Conservation (phyloP, 1,284 basidiomycete genomes). For the Tremellales sp. region DNA sequence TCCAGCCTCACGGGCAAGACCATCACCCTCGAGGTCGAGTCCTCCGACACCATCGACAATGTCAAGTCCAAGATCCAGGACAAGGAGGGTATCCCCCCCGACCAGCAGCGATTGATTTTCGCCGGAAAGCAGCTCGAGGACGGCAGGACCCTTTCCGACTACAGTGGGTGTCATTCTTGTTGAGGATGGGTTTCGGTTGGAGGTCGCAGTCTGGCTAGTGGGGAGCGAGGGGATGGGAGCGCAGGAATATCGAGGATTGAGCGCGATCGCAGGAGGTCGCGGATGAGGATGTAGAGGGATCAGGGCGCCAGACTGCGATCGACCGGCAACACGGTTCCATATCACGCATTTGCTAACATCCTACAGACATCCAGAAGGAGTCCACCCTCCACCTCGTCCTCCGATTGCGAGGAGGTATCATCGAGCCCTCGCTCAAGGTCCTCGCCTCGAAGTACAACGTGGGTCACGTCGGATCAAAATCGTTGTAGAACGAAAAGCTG, state of each 20-base stretch:
- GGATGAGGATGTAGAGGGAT: neutral
- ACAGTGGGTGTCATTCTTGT: constrained; percentile 53
- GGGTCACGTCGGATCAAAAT: no score
- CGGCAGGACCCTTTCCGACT: constrained; percentile 88
- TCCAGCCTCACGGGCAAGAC: constrained; percentile 59
- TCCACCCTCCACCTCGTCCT: constrained; percentile 96
- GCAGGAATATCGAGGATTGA: neutral
- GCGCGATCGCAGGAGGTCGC: neutral
- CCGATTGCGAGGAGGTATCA: constrained; percentile 97
- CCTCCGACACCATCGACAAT: constrained; percentile 60
- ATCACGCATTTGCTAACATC: constrained; percentile 7
- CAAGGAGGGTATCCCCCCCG: constrained; percentile 74
- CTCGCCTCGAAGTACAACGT: constrained; percentile 91
- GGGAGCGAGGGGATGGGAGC: neutral
- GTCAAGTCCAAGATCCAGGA: constrained; percentile 59
- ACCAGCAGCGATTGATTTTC: constrained; percentile 92
- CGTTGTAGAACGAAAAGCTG: no score
- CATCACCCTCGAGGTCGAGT: constrained; percentile 59
- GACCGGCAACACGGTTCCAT: neutral
- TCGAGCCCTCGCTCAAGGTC: constrained; percentile 97
- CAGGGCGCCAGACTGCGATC: neutral
- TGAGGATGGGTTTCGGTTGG: neutral
- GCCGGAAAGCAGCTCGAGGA: constrained; percentile 96
- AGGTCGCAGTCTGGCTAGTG: neutral
- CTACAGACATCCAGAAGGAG: constrained; percentile 94